phyloP scores from a whole-genome alignment of 192 early-diverging fungal genomes.

The Coemansia sp. region DNA sequence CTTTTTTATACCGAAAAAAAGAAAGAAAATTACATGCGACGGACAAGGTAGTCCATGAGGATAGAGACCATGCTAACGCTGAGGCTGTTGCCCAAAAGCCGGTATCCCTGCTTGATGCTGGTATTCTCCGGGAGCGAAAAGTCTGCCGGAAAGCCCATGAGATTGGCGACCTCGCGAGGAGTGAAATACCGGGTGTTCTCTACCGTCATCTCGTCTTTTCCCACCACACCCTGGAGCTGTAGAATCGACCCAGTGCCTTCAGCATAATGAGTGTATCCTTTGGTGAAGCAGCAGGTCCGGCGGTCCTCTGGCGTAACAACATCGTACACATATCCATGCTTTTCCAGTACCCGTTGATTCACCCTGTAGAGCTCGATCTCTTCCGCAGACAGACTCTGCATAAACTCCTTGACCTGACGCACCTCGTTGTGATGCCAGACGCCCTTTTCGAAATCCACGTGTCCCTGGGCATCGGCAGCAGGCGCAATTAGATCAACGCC shows the following conservation, averaged over 20 bases:
- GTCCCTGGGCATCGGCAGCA: slow-evolving; percentile 28
- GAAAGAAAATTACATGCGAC: slow-evolving; percentile 32
- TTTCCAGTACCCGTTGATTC: slow-evolving; percentile 36
- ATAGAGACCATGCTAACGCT: slow-evolving; percentile 80
- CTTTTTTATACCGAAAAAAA: slow-evolving; percentile 1
- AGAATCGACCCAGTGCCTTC: slow-evolving; percentile 49
- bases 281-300: slow-evolving; percentile 81
- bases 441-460: slow-evolving; percentile 49
- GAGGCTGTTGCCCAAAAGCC: slow-evolving; percentile 89
- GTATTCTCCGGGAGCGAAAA: slow-evolving; percentile 75
- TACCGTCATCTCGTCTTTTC: slow-evolving; percentile 31
- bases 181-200: slow-evolving; percentile 57
- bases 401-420: slow-evolving; percentile 45
- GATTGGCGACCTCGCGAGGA: slow-evolving; percentile 67
- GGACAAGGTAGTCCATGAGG: slow-evolving; percentile 71
- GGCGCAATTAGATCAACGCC: slow-evolving; percentile 43
- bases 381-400: slow-evolving; percentile 28
- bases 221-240: slow-evolving; percentile 22
- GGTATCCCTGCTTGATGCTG: slow-evolving; percentile 74
- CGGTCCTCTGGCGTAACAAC: slow-evolving; percentile 65
- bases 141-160: slow-evolving; percentile 77
- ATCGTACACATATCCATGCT: slow-evolving; percentile 56
- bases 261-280: slow-evolving; percentile 71
- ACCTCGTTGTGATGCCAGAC: slow-evolving; percentile 51
- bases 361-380: slow-evolving; percentile 17